Conservation (phyloP, 139 green algal genomes). For the Chlamydomonas sphaeroides region DNA sequence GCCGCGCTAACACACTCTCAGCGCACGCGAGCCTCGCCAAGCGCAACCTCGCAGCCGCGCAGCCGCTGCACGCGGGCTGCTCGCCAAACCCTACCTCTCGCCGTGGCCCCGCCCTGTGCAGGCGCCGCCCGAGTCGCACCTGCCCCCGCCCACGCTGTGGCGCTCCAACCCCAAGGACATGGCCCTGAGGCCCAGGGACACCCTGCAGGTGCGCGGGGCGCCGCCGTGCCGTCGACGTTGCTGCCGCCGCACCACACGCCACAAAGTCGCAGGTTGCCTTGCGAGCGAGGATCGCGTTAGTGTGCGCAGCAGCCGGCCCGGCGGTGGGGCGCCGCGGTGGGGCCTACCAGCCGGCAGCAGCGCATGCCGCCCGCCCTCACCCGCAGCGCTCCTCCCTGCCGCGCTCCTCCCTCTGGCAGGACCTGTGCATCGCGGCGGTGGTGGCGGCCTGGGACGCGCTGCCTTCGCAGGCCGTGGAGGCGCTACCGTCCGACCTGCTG, state of each 20-base stretch:
- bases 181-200: slow-evolving; percentile 7
- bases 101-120: neutral
- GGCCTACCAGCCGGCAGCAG: neutral
- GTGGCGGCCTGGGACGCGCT: neutral
- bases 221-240: neutral
- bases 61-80: neutral
- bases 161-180: slow-evolving; percentile 26
- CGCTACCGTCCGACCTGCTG: slow-evolving; percentile 19
- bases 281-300: neutral
- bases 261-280: neutral
- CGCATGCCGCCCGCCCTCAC: neutral
- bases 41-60: neutral
- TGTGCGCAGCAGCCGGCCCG: too few relatives aligned
- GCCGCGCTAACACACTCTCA: too few relatives aligned
- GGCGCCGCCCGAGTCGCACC: neutral
- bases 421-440: slow-evolving; percentile 22
- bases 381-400: neutral
- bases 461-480: slow-evolving; percentile 8
- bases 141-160: slow-evolving; percentile 9
- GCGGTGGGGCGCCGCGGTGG: neutral
- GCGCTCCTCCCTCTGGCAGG: neutral
- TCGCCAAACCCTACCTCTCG: too few relatives aligned
- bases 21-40: too few relatives aligned
- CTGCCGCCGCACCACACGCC: too few relatives aligned
- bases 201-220: slow-evolving; percentile 3